Evolutionary conservation across 768 basidiomycete genomes (phyloP), one percentile per base, ranked within the genome.

Genomic region (Termitomyces sp.): DNA sequence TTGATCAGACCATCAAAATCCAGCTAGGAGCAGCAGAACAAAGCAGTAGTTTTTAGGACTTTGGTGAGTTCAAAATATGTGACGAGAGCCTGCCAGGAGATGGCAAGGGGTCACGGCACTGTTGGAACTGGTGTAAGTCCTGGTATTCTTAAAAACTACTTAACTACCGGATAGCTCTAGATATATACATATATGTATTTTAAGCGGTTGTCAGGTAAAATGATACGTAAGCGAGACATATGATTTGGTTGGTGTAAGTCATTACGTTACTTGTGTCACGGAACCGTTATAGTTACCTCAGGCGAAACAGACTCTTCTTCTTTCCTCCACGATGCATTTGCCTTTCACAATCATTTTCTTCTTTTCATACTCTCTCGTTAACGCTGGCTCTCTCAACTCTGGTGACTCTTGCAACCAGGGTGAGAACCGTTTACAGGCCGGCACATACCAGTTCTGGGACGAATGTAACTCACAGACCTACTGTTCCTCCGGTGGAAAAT

Each of bases 391-490:
- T 56, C 71, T 74, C 45, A 71, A 74, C 54, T 73, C 76, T 48
- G 83, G 80, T 60, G 72, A 78, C 12, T 65, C 75, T 53, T 91
- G 87, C 74, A 78, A 78, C 42, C 73, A 77, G 34, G 70, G 70
- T 43, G 78, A 89, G 74, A 91, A 85, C 70, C 83, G 87, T 58
- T 83, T 94, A 29, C 85, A 91, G 70, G 71, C 77, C 15, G 88
- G 88, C 62, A 92, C 92, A n/a, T 91, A 83, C 72, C 87, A 91
- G 70, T 89, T 94, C 73, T 84, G 81, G 73, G 81, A 83, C 63
- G 89, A 95, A 70, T 94, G 94, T 76, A 84, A 89, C 71, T 77
- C 85, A 1, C 78, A 80, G 60, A 86, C 79, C 17, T 94, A 81
- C 74, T 95, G 92, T 73, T 79, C 82, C 11, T 69, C 76, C 3